phyloP scores from a whole-genome alignment of 441 rosid genomes.

The Flueggea neowawraea region DNA sequence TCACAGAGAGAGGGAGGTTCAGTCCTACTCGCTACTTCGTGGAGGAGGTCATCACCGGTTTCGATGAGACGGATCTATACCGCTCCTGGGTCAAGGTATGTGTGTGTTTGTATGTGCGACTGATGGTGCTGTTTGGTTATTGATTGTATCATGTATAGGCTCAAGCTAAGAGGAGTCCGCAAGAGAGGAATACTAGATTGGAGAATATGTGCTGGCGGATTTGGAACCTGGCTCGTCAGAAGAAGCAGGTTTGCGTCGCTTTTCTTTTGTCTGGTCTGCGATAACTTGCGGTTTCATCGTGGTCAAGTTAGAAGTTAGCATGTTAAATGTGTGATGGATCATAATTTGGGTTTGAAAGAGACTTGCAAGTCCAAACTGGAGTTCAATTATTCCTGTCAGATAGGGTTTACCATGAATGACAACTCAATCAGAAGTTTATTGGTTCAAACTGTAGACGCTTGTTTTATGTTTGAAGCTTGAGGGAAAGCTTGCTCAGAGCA shows the following conservation, averaged over 20 bases:
- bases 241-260: slow-evolving; percentile 63
- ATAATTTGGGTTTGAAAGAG: too few relatives aligned
- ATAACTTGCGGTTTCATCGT: not conserved
- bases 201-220: slow-evolving; percentile 99
- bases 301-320: too few relatives aligned
- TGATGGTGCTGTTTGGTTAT: not conserved
- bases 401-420: too few relatives aligned
- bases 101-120: too few relatives aligned
- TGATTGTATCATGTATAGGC: slow-evolving; percentile 40
- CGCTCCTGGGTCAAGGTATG: slow-evolving; percentile 84
- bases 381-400: too few relatives aligned
- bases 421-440: too few relatives aligned
- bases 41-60: slow-evolving; percentile 96
- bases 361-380: too few relatives aligned
- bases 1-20: slow-evolving; percentile 92
- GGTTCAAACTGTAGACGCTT: not conserved
- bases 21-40: slow-evolving; percentile 98
- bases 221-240: slow-evolving; percentile 95
- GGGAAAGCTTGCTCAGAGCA: slow-evolving; percentile 69
- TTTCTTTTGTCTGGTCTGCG: not conserved
- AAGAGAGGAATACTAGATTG: slow-evolving; percentile 91
- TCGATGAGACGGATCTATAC: slow-evolving; percentile 97
- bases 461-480: slow-evolving; percentile 46
- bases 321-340: too few relatives aligned
- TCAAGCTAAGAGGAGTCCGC: slow-evolving; percentile 85